Evolutionary conservation across 306 rosid species (phyloP), one percentile per base, ranked within the genome.

Genomic region (Abrus precatorius): DNA sequence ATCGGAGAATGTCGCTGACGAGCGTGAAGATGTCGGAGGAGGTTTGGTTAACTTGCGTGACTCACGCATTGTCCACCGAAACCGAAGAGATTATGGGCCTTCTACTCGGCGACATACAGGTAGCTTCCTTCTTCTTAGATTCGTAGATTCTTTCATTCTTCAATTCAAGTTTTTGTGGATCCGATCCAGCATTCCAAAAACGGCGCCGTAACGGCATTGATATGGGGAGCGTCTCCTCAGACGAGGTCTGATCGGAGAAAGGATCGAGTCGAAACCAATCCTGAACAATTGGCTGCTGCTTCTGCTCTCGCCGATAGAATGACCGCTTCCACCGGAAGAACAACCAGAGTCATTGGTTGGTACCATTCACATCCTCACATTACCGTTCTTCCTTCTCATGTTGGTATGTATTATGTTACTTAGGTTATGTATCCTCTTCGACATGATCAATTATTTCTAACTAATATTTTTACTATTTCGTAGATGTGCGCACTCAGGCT

Each of bases 81-180:
- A 93, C 99, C 41, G 99, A 96, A 76, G 99, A 96, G 87, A 93
- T 96, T 85, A 96, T 96, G 99, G 99, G 99, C 1, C 99, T 96
- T 79, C 95, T 96, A 7, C 94, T 96, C 11, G 99, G 99, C 8
- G 99, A 96, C 75, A 93, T 96, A 48, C 92, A 92, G 95, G 98
- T 67, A 43, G 7, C 7, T 44, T 8, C 48, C 1, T 44, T 8
- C 48, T 44, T 44, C 5, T 20, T 20, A 20, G 20, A 20, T 20
- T 20, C 20, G 20, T 20, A 20, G 20, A 20, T 20, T 20, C 48
- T 8, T 44, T 8, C 48, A 5, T 44, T 8, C 48, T 44, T 44
- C 5, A 5, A 44, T 5, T 44, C 48, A 20, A 20, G 20, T 44
- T 7, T 44, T 5, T 72, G 76, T 77, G 71, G 75, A 66, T 84